Percentiles rank a stretch among this genome's conserved stretches.
These are phyloP conservation scores for Mortierella sp. DNA, from an alignment of 371 early-diverging fungal species.

Conservation along the genomic window DNA sequence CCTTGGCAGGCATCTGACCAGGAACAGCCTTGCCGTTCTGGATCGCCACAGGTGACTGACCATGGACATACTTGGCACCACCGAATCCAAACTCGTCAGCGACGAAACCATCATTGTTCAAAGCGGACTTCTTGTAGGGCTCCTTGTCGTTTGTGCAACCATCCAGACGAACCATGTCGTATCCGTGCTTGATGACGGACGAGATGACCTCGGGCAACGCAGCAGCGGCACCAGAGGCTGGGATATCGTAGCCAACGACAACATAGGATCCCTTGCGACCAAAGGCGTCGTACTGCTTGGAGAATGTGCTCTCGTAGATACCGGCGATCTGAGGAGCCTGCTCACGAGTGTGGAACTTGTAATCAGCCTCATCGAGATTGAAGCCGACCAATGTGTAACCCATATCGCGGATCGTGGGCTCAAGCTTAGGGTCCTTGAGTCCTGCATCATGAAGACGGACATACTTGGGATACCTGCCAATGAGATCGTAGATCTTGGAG, in stretches of 20 bases:
- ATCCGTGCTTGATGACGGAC: constrained; percentile 59
- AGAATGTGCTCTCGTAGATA: constrained; percentile 57
- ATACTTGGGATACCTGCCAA: constrained; percentile 67
- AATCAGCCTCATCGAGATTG: constrained; percentile 66
- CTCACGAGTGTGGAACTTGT: constrained; percentile 55
- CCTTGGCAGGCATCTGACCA: constrained; percentile 41
- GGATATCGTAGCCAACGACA: constrained; percentile 67
- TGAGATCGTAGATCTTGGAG: constrained; percentile 58
- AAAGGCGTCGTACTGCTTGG: constrained; percentile 62
- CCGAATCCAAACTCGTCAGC: constrained; percentile 62
- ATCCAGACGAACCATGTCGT: constrained; percentile 68
- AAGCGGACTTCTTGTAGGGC: constrained; percentile 61
- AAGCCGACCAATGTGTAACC: constrained; percentile 65
- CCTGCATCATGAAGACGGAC: constrained; percentile 64
- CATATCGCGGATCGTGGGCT: constrained; percentile 59
- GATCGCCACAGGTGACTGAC: constrained; percentile 55
- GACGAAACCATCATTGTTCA: constrained; percentile 55
- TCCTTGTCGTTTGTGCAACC: constrained; percentile 62
- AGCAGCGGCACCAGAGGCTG: constrained; percentile 63
- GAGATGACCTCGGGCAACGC: constrained; percentile 60
- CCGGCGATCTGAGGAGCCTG: constrained; percentile 57
- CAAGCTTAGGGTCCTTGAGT: constrained; percentile 58
- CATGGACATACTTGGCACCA: constrained; percentile 61
- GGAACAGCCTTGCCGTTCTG: constrained; percentile 43
- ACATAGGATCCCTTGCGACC: constrained; percentile 66